A percentile compares a stretch with the other conserved stretches of the same genome.
phyloP scores from a whole-genome alignment of 139 green algal species.

The Closterium sp. region DNA sequence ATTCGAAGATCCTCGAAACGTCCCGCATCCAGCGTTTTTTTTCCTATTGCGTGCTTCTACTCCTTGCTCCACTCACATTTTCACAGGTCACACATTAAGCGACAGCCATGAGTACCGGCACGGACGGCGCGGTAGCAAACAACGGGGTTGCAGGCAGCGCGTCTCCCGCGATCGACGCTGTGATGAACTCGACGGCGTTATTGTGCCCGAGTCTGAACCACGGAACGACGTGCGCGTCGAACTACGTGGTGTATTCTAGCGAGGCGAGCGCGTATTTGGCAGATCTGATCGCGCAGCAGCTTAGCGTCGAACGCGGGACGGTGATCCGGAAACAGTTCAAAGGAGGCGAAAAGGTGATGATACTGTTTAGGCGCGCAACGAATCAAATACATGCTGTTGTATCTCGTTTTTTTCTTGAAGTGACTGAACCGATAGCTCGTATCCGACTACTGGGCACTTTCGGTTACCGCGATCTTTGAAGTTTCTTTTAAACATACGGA shows the following conservation, averaged over 20 bases:
- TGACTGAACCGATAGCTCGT: no score
- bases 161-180: neutral
- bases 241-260: conserved; percentile 44
- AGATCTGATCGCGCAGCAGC: conserved; percentile 12
- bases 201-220: neutral
- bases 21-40: neutral
- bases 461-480: no score
- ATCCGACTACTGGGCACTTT: no score
- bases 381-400: no score
- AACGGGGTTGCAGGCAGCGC: neutral
- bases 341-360: conserved; percentile 32
- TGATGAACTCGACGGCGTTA: neutral
- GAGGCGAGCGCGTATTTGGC: conserved; percentile 33
- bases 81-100: neutral
- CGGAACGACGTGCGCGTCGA: neutral
- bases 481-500: no score
- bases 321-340: conserved; percentile 20
- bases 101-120: neutral
- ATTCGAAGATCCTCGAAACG: no score
- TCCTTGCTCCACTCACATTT: neutral
- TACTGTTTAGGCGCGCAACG: no score
- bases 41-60: neutral
- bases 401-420: neutral
- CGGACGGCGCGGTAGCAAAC: neutral
- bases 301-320: neutral